A percentile compares a stretch with the other conserved stretches of the same genome.
Evolutionary conservation across 2,329 filamentous ascomycete genomes (phyloP).

Genomic region (Setomelanomma holmii): DNA sequence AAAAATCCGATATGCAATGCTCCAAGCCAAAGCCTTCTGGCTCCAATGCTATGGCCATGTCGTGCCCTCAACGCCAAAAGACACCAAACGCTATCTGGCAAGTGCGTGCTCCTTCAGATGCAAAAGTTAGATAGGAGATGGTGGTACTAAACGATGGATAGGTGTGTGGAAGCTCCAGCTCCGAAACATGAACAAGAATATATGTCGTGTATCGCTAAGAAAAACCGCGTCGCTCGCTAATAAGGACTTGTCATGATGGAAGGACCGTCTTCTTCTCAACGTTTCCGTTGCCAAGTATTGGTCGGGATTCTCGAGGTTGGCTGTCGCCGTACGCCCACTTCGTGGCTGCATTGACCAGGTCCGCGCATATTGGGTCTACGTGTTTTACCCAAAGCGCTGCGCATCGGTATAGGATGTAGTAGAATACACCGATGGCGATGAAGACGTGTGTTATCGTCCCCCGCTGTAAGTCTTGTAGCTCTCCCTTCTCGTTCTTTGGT

Average conservation of each 20-base stretch:
- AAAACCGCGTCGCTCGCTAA: no score
- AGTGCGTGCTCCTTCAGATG: neutral
- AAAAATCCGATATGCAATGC: neutral
- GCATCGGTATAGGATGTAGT: slow-evolving; percentile 44
- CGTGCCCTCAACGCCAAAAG: neutral
- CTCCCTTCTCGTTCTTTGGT: slow-evolving; percentile 43
- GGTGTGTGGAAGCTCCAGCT: slow-evolving; percentile 6
- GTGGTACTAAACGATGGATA: slow-evolving; percentile 5
- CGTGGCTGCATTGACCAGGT: slow-evolving; percentile 37
- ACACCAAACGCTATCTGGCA: neutral
- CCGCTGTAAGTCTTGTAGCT: slow-evolving; percentile 44
- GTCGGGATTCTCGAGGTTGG: slow-evolving; percentile 20
- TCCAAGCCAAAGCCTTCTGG: neutral
- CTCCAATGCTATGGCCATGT: neutral
- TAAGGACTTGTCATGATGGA: slow-evolving; percentile 36
- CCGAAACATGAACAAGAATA: slow-evolving; percentile 9
- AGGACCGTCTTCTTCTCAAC: slow-evolving; percentile 26
- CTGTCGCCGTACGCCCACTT: slow-evolving; percentile 44
- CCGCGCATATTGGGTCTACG: slow-evolving; percentile 45
- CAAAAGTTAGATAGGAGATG: slow-evolving; percentile 2
- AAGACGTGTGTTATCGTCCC: slow-evolving; percentile 41
- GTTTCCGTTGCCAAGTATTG: slow-evolving; percentile 29
- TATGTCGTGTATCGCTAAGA: slow-evolving; percentile 3
- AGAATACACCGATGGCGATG: slow-evolving; percentile 44
- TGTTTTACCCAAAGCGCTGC: slow-evolving; percentile 44